phyloP scores from a whole-genome alignment of 805 yeast species.

The Pichia cephalocereana region DNA sequence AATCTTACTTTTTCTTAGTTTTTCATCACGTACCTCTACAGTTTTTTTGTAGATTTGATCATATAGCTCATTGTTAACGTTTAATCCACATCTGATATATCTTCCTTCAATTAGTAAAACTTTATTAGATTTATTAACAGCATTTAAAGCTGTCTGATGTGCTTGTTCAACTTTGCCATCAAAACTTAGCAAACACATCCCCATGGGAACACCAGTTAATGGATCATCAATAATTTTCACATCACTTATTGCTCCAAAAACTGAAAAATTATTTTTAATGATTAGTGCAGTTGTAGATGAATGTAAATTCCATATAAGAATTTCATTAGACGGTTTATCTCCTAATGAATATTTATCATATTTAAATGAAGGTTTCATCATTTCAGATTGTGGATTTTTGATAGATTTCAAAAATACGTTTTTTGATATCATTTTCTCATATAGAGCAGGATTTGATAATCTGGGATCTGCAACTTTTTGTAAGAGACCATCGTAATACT shows the following conservation, averaged over 20 bases:
- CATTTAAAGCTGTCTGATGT: slow-evolving; percentile 36
- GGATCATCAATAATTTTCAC: slow-evolving; percentile 60
- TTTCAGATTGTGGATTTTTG: slow-evolving; percentile 13
- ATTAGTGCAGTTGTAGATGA: slow-evolving; percentile 37
- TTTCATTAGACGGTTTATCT: slow-evolving; percentile 59
- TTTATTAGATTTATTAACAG: slow-evolving; percentile 32
- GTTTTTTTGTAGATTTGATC: slow-evolving; percentile 23
- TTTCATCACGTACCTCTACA: slow-evolving; percentile 28
- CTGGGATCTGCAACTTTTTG: slow-evolving; percentile 17
- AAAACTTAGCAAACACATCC: slow-evolving; percentile 56
- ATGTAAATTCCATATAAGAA: slow-evolving; percentile 63
- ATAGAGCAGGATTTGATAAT: slow-evolving; percentile 3
- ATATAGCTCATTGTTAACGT: slow-evolving; percentile 32
- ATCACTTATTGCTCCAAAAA: slow-evolving; percentile 56
- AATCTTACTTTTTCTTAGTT: slow-evolving; percentile 28
- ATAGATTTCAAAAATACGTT: not conserved
- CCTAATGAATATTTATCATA: slow-evolving; percentile 72
- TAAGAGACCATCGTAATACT: slow-evolving; percentile 5
- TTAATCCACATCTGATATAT: slow-evolving; percentile 43
- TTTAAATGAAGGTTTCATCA: slow-evolving; percentile 10
- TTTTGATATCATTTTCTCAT: slow-evolving; percentile 6
- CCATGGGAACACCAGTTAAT: slow-evolving; percentile 67
- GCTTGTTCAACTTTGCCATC: slow-evolving; percentile 48
- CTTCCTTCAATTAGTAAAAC: slow-evolving; percentile 43
- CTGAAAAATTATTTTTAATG: slow-evolving; percentile 43